These are phyloP conservation scores for Suhomyces maxii DNA, from an alignment of 1,139 yeast genomes.

Conservation along the genomic window DNA sequence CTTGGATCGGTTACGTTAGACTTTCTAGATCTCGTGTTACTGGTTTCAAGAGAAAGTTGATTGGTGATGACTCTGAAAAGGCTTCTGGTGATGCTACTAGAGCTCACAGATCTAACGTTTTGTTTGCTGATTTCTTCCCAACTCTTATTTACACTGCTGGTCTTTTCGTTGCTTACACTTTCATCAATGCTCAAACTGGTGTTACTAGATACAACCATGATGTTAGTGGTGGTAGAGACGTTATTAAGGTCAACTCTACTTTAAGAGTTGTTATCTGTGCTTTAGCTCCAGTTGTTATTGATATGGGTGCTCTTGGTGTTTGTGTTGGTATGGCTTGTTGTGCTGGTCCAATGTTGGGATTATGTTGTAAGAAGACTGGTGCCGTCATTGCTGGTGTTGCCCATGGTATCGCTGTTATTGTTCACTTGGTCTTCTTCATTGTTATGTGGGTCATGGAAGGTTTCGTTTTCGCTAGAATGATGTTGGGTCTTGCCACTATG, in stretches of 20 bases:
- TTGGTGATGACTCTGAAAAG: slow-evolving; percentile 88
- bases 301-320: slow-evolving; percentile 78
- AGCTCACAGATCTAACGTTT: slow-evolving; percentile 86
- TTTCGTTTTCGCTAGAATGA: slow-evolving; percentile 82
- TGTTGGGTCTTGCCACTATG: slow-evolving; percentile 83
- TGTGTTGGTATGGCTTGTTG: slow-evolving; percentile 87
- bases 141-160: slow-evolving; percentile 86
- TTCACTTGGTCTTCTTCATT: slow-evolving; percentile 83
- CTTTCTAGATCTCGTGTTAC: slow-evolving; percentile 95
- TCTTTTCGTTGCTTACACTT: slow-evolving; percentile 87
- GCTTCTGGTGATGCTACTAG: slow-evolving; percentile 93
- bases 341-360: slow-evolving; percentile 91
- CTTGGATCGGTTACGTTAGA: slow-evolving; percentile 98
- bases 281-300: slow-evolving; percentile 86
- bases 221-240: slow-evolving; percentile 27
- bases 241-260: slow-evolving; percentile 68
- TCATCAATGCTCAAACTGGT: slow-evolving; percentile 97
- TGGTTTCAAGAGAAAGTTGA: slow-evolving; percentile 92
- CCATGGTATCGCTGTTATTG: slow-evolving; percentile 88
- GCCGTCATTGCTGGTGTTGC: slow-evolving; percentile 96
- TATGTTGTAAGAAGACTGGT: slow-evolving; percentile 98
- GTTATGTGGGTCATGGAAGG: slow-evolving; percentile 98
- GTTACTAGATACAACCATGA: slow-evolving; percentile 51
- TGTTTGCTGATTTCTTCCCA: slow-evolving; percentile 85
- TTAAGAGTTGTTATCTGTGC: slow-evolving; percentile 87